Percentiles rank a stretch among this genome's conserved stretches.
These are phyloP conservation scores for Aphanocladium album DNA, from an alignment of 2,329 filamentous ascomycete genomes.

Conservation along the genomic window DNA sequence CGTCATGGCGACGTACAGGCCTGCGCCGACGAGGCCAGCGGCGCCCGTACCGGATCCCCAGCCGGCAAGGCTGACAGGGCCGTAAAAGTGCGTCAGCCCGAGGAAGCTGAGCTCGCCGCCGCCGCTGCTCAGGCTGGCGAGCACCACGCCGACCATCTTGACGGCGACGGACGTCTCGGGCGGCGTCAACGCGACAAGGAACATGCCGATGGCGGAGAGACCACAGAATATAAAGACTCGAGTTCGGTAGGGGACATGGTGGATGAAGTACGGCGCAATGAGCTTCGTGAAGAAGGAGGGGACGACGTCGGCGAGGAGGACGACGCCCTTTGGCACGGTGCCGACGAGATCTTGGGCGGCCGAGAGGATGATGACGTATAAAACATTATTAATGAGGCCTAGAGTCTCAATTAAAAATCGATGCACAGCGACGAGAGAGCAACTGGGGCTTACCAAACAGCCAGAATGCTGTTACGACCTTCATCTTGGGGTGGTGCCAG, in stretches of 20 bases:
- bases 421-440: not conserved
- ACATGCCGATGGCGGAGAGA: conserved; percentile 80
- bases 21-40: conserved; percentile 80
- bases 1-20: conserved; percentile 81
- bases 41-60: conserved; percentile 93
- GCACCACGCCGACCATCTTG: conserved; percentile 76
- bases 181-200: conserved; percentile 78
- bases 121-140: conserved; percentile 81
- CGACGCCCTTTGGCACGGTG: conserved; percentile 83
- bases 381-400: conserved; percentile 81
- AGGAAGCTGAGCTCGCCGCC: conserved; percentile 88
- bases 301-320: conserved; percentile 87
- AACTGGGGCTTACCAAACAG: conserved; percentile 64
- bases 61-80: conserved; percentile 75
- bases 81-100: conserved; percentile 89
- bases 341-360: conserved; percentile 94
- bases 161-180: conserved; percentile 57
- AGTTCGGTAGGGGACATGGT: conserved; percentile 71
- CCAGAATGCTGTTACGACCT: conserved; percentile 82
- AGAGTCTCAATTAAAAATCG: not conserved
- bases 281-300: conserved; percentile 88
- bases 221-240: conserved; percentile 71
- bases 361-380: conserved; percentile 95
- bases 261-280: conserved; percentile 88
- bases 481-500: conserved; percentile 62